Percentiles rank a stretch among this genome's conserved stretches.
phyloP scores from a whole-genome alignment of 78 protist genomes.

The Pelomyxa schiedti region DNA sequence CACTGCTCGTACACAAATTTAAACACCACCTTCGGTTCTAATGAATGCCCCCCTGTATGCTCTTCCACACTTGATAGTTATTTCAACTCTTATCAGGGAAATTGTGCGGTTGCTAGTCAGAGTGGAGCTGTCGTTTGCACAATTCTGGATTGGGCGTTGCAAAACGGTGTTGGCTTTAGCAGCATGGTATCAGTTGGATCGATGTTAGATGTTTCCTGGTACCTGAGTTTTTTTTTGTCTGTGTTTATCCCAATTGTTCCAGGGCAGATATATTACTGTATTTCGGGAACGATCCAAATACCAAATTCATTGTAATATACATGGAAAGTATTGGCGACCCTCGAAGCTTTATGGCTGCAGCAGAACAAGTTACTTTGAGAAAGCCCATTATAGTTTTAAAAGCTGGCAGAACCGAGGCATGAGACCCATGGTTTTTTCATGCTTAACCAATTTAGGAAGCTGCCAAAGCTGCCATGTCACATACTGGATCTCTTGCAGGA shows the following conservation, averaged over 20 bases:
- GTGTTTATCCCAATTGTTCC: too few relatives aligned
- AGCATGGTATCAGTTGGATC: background rate
- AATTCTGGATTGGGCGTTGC: background rate
- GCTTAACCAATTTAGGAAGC: too few relatives aligned
- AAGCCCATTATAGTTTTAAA: background rate
- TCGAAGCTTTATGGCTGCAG: background rate
- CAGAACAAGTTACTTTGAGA: background rate
- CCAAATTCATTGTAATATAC: background rate
- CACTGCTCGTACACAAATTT: background rate
- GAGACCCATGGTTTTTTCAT: too few relatives aligned
- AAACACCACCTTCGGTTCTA: background rate
- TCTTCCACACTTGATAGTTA: too few relatives aligned
- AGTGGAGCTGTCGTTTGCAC: background rate
- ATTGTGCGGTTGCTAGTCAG: background rate
- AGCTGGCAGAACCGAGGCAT: background rate
- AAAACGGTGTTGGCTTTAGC: background rate
- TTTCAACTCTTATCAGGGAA: too few relatives aligned
- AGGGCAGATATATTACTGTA: background rate
- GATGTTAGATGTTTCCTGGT: background rate
- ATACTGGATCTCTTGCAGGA: background rate
- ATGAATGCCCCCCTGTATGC: too few relatives aligned
- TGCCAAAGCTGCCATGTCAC: background rate
- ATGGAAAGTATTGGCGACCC: background rate
- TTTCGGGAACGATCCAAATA: background rate
- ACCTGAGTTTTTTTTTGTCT: background rate